These are phyloP conservation scores for Podospora tetraspora DNA, from an alignment of 495 filamentous ascomycete species.

Conservation along the genomic window DNA sequence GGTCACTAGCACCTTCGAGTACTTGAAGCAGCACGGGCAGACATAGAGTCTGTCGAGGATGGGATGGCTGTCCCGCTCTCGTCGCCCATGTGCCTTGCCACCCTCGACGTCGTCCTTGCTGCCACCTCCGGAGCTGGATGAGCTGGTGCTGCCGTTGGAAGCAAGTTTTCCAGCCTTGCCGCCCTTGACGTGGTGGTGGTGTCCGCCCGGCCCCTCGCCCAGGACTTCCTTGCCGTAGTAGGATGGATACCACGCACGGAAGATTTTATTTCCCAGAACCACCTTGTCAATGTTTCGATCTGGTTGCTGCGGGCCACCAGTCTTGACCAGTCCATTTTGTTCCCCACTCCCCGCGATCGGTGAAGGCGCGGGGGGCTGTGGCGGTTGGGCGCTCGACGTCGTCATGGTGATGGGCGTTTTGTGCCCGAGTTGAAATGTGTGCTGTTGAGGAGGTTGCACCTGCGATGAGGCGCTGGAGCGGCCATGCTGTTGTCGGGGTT, in stretches of 20 bases:
- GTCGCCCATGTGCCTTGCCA: constrained; percentile 34
- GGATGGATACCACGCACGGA: constrained; percentile 71
- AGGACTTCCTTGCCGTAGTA: constrained; percentile 77
- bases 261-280: constrained; percentile 65
- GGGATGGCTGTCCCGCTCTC: constrained; percentile 29
- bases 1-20: constrained; percentile 64
- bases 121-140: constrained; percentile 7
- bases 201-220: constrained; percentile 26
- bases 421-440: constrained; percentile 20
- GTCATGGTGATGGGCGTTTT: constrained; percentile 24
- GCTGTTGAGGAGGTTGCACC: constrained; percentile 13
- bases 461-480: background rate
- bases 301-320: constrained; percentile 8
- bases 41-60: constrained; percentile 67
- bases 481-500: background rate
- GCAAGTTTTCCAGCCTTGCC: constrained; percentile 21
- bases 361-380: constrained; percentile 11
- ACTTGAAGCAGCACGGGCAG: constrained; percentile 91
- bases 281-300: constrained; percentile 69
- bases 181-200: constrained; percentile 15
- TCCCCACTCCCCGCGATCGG: constrained; percentile 17
- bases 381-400: constrained; percentile 17
- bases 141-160: constrained; percentile 1
- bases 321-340: background rate
- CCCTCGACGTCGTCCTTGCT: constrained; percentile 25